Base-by-base conservation (phyloP, 2,329 filamentous ascomycete species). In the Fusarium miscanthi region DNA sequence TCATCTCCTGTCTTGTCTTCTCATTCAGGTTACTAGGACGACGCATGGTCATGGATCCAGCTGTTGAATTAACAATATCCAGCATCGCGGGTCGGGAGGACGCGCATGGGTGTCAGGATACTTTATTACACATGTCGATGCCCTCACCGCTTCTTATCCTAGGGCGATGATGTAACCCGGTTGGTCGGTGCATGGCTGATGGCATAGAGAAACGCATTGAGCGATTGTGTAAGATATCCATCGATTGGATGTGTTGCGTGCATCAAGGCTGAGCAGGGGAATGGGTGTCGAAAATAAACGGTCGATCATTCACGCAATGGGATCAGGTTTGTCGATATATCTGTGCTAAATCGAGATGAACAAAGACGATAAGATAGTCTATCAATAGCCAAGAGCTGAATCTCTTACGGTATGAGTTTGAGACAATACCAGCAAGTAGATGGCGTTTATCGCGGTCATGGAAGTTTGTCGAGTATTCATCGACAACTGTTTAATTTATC, bases 61-160 rank as follows among this genome's bases (percentile, higher is more conserved):
- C 37, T 61, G 62, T 57, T 74, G 64, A 66, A 59, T 63, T 69
- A 57, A 69, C 46, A 68, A 68, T 63, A 58, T 58, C 41, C 41
- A 58, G 63, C 42, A 69, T 70, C 53, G 56, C 65, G 66, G 70
- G 62, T 71, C 73, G 66, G 71, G 35, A 66, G 66, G 61, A 71
- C 51, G 63, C 74, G 63, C 74, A 74, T 72, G 65, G 64, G 52
- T 63, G 35, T 23, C 40, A 59, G 31, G 40, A 54, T 48, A 67
- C 43, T 53, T 53, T 53, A 30, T 38, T 53, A 42, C 64, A 59
- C 69, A 68, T 67, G 61, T 72, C 66, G 65, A 72, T 67, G 57
- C 62, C 66, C 67, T 77, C 75, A 77, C 75, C 75, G 75, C 75
- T 68, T 76, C 75, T 77, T 75, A 70, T 63, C 69, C 54, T 65